A percentile compares a stretch with the other conserved stretches of the same genome.
These are phyloP conservation scores for Diaporthe capsici DNA, from an alignment of 2,329 filamentous ascomycete genomes.

Conservation along the genomic window DNA sequence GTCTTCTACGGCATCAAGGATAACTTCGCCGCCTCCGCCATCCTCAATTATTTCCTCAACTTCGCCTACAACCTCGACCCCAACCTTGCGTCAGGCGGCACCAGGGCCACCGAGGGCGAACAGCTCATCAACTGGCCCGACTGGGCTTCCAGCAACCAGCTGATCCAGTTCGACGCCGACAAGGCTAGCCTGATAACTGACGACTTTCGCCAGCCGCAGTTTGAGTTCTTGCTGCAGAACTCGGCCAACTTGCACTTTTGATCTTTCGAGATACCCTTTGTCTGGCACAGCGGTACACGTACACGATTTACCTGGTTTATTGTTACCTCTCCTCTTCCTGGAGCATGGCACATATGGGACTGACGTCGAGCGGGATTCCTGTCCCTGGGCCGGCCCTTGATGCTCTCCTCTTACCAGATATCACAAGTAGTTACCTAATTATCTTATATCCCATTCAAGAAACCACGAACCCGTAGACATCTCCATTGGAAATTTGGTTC, in stretches of 20 bases:
- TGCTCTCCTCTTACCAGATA: neutral
- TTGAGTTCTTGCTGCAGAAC: slow-evolving; percentile 17
- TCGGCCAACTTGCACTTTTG: slow-evolving; percentile 17
- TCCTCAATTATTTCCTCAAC: slow-evolving; percentile 79
- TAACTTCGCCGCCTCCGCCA: slow-evolving; percentile 72
- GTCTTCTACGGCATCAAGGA: slow-evolving; percentile 76
- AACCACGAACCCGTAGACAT: neutral
- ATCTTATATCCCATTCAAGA: neutral
- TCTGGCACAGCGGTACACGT: neutral
- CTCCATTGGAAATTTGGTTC: neutral
- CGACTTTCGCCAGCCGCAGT: slow-evolving; percentile 28
- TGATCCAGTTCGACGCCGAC: slow-evolving; percentile 29
- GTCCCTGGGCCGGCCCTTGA: neutral
- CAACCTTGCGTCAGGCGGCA: slow-evolving; percentile 65
- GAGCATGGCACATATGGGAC: neutral
- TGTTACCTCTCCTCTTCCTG: neutral
- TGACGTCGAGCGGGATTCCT: neutral
- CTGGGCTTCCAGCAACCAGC: slow-evolving; percentile 48
- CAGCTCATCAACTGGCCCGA: slow-evolving; percentile 54
- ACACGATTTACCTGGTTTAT: neutral
- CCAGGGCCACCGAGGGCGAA: slow-evolving; percentile 11
- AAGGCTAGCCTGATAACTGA: neutral
- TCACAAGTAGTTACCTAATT: neutral
- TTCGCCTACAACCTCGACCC: slow-evolving; percentile 81
- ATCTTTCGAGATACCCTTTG: neutral